These are phyloP conservation scores for Termitomyces sp. DNA, from an alignment of 768 basidiomycete species.

Conservation along the genomic window DNA sequence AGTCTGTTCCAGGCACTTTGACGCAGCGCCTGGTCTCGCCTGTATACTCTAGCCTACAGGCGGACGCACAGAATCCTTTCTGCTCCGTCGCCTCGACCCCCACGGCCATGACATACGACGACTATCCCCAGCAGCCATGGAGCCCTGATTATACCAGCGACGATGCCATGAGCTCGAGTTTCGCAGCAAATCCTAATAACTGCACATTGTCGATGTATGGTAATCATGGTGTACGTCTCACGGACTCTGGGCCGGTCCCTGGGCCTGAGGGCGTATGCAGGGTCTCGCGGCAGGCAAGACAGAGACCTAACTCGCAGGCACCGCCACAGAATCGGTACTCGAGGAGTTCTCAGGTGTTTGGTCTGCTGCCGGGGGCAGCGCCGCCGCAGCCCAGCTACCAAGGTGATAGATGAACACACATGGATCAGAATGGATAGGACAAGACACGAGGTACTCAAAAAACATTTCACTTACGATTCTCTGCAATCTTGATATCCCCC, in stretches of 20 bases:
- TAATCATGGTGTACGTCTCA: constrained; percentile 68
- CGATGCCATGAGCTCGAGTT: constrained; percentile 25
- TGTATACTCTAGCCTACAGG: constrained; percentile 18
- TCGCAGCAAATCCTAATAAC: constrained; percentile 28
- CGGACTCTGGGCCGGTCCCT: constrained; percentile 82
- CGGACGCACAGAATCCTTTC: constrained; percentile 46
- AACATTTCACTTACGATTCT: background rate
- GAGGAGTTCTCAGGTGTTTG: constrained; percentile 10
- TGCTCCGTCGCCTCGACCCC: constrained; percentile 41
- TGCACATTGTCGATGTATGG: constrained; percentile 30
- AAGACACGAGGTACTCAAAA: background rate
- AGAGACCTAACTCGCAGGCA: constrained; percentile 59
- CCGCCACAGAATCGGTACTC: constrained; percentile 32
- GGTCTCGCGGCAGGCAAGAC: constrained; percentile 59
- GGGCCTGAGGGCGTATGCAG: constrained; percentile 75
- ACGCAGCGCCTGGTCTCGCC: constrained; percentile 28
- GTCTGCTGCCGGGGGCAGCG: background rate
- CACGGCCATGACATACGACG: constrained; percentile 20
- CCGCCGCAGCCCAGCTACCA: background rate
- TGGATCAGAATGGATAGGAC: background rate
- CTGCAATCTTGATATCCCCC: background rate
- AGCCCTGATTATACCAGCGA: constrained; percentile 29
- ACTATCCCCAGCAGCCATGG: constrained; percentile 15
- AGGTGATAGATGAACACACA: background rate
- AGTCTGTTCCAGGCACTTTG: constrained; percentile 24